Conservation (phyloP, 805 yeast species). For the Torulaspora franciscae region DNA sequence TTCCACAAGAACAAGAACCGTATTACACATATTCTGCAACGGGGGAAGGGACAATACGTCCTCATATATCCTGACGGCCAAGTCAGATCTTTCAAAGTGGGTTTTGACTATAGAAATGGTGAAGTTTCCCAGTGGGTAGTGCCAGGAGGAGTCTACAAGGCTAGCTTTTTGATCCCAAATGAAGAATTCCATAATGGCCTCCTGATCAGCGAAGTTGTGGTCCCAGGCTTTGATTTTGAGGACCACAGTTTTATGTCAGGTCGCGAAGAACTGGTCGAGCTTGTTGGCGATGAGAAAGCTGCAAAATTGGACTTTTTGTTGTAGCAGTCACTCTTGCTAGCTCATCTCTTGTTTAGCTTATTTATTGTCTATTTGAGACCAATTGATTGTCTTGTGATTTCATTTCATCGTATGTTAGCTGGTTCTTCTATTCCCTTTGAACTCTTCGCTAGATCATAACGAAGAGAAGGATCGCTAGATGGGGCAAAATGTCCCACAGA, state of each 20-base stretch:
- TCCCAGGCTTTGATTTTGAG: constrained; percentile 55
- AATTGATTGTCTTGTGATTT: neutral
- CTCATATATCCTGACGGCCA: constrained; percentile 48
- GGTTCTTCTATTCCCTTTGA: neutral
- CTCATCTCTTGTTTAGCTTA: neutral
- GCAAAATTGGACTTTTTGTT: constrained; percentile 38
- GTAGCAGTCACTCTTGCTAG: constrained; percentile 1
- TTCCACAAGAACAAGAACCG: constrained; percentile 49
- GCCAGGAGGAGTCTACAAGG: constrained; percentile 57
- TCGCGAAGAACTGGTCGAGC: constrained; percentile 29
- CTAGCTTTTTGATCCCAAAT: constrained; percentile 46
- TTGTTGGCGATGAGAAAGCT: constrained; percentile 40
- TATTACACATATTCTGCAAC: constrained; percentile 51
- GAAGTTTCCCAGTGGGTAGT: constrained; percentile 59
- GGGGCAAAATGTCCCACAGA: constrained; percentile 5
- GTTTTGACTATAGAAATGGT: constrained; percentile 44
- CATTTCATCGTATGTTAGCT: neutral
- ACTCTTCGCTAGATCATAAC: neutral
- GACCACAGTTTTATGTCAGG: constrained; percentile 46
- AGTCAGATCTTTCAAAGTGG: constrained; percentile 48
- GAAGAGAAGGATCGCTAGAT: neutral
- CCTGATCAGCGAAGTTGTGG: constrained; percentile 53
- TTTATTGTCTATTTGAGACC: neutral
- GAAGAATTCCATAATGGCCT: constrained; percentile 39
- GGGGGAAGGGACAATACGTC: constrained; percentile 53